Conservation (phyloP, 2,329 filamentous ascomycete species). For the Cercospora berteroae region DNA sequence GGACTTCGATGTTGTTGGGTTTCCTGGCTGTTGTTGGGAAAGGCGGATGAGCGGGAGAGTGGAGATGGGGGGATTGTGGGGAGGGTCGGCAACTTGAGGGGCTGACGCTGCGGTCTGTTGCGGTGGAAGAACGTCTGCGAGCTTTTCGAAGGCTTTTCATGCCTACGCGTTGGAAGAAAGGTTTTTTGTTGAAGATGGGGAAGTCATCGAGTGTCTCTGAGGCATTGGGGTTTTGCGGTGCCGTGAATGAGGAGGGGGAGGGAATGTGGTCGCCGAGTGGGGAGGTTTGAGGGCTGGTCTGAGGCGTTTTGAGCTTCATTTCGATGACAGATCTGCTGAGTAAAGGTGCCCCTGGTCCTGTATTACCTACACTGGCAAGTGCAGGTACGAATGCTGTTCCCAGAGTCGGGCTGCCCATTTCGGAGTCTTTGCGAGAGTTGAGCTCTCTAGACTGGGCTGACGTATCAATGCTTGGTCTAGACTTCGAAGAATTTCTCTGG, state of each 20-base stretch:
- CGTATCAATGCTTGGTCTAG: background rate
- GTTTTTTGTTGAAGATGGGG: conserved; percentile 12
- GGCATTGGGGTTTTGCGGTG: background rate
- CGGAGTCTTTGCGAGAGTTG: background rate
- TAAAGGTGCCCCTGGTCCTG: conserved; percentile 20
- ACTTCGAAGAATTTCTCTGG: background rate
- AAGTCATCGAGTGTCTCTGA: background rate
- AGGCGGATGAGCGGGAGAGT: conserved; percentile 11
- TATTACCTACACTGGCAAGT: background rate
- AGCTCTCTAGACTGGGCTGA: background rate
- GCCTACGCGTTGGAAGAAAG: conserved; percentile 19
- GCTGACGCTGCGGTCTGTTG: background rate
- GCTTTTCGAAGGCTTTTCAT: background rate
- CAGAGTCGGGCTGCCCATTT: background rate
- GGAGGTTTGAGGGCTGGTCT: conserved; percentile 19
- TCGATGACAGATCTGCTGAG: conserved; percentile 28
- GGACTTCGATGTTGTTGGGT: background rate
- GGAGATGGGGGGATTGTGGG: conserved; percentile 23
- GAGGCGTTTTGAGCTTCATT: conserved; percentile 21
- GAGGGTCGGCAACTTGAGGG: conserved; percentile 7
- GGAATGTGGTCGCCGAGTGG: background rate
- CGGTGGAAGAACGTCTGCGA: background rate
- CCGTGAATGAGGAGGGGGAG: background rate
- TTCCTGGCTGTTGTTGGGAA: background rate
- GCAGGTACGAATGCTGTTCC: background rate